Evolutionary conservation across 495 filamentous ascomycete species (phyloP).

Genomic region (Hypomontagnella submonticulosa): DNA sequence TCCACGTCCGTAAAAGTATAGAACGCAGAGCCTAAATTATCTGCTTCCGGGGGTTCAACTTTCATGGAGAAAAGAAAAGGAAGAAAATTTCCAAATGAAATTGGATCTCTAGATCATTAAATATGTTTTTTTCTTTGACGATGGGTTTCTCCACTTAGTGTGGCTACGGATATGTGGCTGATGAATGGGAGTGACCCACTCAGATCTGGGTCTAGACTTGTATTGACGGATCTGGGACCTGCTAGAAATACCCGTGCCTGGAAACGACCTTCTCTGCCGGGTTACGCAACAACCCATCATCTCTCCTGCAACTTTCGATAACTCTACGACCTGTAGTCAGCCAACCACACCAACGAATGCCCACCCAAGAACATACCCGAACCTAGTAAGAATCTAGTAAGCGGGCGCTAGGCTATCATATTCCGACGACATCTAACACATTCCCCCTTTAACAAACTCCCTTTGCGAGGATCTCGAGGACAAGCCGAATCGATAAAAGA

Average conservation of each 20-base stretch:
- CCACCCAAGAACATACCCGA: slow-evolving; percentile 6
- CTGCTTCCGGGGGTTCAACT: slow-evolving; percentile 59
- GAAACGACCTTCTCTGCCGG: slow-evolving; percentile 14
- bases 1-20: slow-evolving; percentile 47
- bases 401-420: slow-evolving; percentile 5
- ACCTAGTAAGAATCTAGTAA: slow-evolving; percentile 10
- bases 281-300: slow-evolving; percentile 38
- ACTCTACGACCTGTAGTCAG: slow-evolving; percentile 15
- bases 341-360: slow-evolving; percentile 18
- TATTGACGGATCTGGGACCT: slow-evolving; percentile 29
- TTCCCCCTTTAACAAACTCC: neutral
- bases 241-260: slow-evolving; percentile 31
- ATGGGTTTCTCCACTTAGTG: slow-evolving; percentile 19
- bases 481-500: slow-evolving; percentile 2
- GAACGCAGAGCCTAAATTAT: slow-evolving; percentile 56
- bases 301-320: slow-evolving; percentile 34
- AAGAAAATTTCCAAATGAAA: slow-evolving; percentile 33
- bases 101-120: slow-evolving; percentile 12
- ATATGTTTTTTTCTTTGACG: slow-evolving; percentile 20
- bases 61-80: slow-evolving; percentile 54
- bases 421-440: slow-evolving; percentile 9
- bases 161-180: slow-evolving; percentile 23
- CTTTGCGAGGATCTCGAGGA: slow-evolving; percentile 13
- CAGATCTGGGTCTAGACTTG: slow-evolving; percentile 15
- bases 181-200: slow-evolving; percentile 1